phyloP scores from a whole-genome alignment of 2,329 filamentous ascomycete species.

The Teratosphaeria gauchensis region DNA sequence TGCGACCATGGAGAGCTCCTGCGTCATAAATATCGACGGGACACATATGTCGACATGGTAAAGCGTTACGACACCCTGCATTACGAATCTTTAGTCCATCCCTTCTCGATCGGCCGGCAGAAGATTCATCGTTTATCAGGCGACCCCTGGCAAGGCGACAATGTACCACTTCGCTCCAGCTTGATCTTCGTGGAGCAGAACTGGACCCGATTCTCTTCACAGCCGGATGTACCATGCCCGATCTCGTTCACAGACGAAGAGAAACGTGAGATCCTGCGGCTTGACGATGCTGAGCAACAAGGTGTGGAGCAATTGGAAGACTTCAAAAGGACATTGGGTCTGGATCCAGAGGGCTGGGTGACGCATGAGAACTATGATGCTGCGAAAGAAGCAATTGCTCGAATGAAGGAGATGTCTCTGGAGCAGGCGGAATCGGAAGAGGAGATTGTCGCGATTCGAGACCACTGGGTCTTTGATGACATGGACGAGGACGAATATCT shows the following conservation, averaged over 20 bases:
- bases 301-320: constrained; percentile 17
- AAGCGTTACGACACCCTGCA: constrained; percentile 7
- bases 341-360: constrained; percentile 16
- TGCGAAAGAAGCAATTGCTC: constrained; percentile 9
- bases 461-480: constrained; percentile 20
- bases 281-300: constrained; percentile 11
- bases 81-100: constrained; percentile 11
- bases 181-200: constrained; percentile 12
- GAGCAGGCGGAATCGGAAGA: constrained; percentile 11
- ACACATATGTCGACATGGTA: constrained; percentile 11
- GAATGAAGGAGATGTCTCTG: constrained; percentile 18
- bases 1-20: not conserved
- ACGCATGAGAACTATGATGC: constrained; percentile 11
- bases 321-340: constrained; percentile 5
- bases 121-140: constrained; percentile 11
- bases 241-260: constrained; percentile 9
- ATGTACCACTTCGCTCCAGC: constrained; percentile 13
- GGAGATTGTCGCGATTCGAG: constrained; percentile 7
- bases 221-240: constrained; percentile 6
- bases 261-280: constrained; percentile 16
- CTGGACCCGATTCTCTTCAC: constrained; percentile 5
- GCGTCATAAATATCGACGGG: constrained; percentile 1
- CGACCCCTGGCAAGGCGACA: constrained; percentile 19
- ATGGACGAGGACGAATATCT: constrained; percentile 28
- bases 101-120: constrained; percentile 10